Base-by-base conservation (phyloP, 768 basidiomycete species). In the Coprinopsis cinerea region DNA sequence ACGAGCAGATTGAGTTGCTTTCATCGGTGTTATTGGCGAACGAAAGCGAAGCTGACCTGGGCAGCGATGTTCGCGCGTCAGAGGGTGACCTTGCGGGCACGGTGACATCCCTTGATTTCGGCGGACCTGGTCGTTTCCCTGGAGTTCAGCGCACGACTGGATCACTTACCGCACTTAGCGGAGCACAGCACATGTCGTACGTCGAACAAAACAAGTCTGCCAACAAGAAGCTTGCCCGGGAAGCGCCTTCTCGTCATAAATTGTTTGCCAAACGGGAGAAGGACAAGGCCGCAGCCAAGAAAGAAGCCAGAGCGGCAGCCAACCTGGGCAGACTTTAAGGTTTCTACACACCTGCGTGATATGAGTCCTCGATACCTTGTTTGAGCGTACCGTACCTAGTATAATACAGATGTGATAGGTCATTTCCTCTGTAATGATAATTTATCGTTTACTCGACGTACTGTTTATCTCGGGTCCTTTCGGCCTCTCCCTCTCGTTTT, bases 1-100 rank as follows among this genome's bases (percentile, higher is more conserved):
- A 92, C 58, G 90, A 96, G 61, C 95, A 98, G 69, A 95, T 98
- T 52, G 95, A 97, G 64, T 81, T 99, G 15, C 76, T 99, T n/a
- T 87, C 89, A 51, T 86, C 89, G 4, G 94, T 98, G 15, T 75
- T 98, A 17, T 74, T 92, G 54, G 89, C 92, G 26, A 92, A 88
- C 65, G 95, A 96, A 63, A 84, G 81, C 56, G 90, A 87, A 59
- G 92, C 90, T 14, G 91, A 93, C 59, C 78, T 92, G 44, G 92
- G 90, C 28, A 77, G 82, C 27, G 94, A 94, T 62, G 78, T 93
- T 47, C 79, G 79, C 49, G 85, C 77, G n/a, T 79, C 75, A n/a
- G 86, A 89, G 62, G 89, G 87, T 6, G 91, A 92, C 61, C 72
- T 92, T 22, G 83, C 86, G 13, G 91, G 91, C 17, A 89, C 90